These are phyloP conservation scores for Cicer bijugum DNA, from an alignment of 306 rosid species.

Conservation along the genomic window DNA sequence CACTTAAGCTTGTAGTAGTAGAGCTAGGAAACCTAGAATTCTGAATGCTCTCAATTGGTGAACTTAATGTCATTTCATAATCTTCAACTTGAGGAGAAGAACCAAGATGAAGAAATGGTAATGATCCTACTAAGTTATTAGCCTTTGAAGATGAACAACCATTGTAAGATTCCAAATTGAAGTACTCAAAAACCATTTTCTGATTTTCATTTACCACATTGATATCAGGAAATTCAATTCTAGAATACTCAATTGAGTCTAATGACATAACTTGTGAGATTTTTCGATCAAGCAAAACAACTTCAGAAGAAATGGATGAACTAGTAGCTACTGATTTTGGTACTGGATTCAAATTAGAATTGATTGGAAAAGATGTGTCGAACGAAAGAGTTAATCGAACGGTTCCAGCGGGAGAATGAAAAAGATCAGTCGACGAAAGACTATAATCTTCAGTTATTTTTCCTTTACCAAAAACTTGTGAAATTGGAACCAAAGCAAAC, in stretches of 20 bases:
- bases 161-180: slow-evolving; percentile 40
- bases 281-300: slow-evolving; percentile 70
- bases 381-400: slow-evolving; percentile 67
- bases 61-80: slow-evolving; percentile 66
- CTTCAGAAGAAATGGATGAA: slow-evolving; percentile 93
- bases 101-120: slow-evolving; percentile 80
- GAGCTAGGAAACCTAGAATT: slow-evolving; percentile 72
- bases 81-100: slow-evolving; percentile 60
- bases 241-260: slow-evolving; percentile 73
- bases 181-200: slow-evolving; percentile 83
- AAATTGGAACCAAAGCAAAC: slow-evolving; percentile 83
- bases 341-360: neutral
- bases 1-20: slow-evolving; percentile 69
- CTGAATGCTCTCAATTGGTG: slow-evolving; percentile 67
- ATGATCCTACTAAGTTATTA: slow-evolving; percentile 42
- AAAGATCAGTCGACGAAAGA: slow-evolving; percentile 94
- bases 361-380: slow-evolving; percentile 45
- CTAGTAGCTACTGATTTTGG: slow-evolving; percentile 47
- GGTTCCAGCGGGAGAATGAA: slow-evolving; percentile 94
- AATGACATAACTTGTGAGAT: slow-evolving; percentile 49
- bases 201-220: slow-evolving; percentile 6
- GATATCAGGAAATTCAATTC: slow-evolving; percentile 82
- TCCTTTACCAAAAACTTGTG: slow-evolving; percentile 70
- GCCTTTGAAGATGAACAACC: slow-evolving; percentile 8
- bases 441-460: slow-evolving; percentile 69